Conservation (phyloP, 345 rosid species). For the Bruguiera parviflora region DNA sequence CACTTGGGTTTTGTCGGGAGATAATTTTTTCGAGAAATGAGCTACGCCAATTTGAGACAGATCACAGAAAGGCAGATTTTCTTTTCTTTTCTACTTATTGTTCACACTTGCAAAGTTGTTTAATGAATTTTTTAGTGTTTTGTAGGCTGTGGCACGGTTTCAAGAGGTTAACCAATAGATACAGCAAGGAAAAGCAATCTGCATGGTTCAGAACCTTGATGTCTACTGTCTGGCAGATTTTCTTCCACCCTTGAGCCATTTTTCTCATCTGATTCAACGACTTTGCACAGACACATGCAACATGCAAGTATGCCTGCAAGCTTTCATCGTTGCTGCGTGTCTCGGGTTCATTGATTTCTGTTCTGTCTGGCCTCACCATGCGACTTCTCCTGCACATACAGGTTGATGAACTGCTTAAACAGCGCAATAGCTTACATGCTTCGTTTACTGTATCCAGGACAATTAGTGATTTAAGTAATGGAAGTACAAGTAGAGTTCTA, state of each 20-base stretch:
- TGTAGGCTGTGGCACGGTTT: constrained; percentile 88
- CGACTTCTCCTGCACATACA: constrained; percentile 14
- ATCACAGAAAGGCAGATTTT: constrained; percentile 67
- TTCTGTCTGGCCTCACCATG: background rate
- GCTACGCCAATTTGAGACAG: constrained; percentile 87
- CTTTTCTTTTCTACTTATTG: background rate
- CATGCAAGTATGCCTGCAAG: background rate
- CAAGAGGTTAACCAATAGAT: constrained; percentile 92
- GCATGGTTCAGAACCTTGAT: constrained; percentile 41
- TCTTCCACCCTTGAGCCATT: background rate
- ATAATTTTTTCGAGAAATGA: constrained; percentile 95
- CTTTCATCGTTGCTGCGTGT: background rate
- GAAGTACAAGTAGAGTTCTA: constrained; percentile 59
- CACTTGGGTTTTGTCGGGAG: constrained; percentile 53
- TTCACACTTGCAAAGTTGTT: background rate
- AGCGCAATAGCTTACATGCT: constrained; percentile 70
- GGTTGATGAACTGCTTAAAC: constrained; percentile 92
- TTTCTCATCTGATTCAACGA: background rate
- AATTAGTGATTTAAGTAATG: constrained; percentile 40
- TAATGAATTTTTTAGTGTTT: constrained; percentile 17
- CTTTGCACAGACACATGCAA: too few species aligned
- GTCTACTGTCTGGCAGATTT: background rate
- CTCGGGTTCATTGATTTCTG: background rate
- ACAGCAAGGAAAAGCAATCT: constrained; percentile 81
- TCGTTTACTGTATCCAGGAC: constrained; percentile 58